Evolutionary conservation across 164 flowering plant species (phyloP), one percentile per base, ranked within the genome.

Genomic region (Umbellularia californica): DNA sequence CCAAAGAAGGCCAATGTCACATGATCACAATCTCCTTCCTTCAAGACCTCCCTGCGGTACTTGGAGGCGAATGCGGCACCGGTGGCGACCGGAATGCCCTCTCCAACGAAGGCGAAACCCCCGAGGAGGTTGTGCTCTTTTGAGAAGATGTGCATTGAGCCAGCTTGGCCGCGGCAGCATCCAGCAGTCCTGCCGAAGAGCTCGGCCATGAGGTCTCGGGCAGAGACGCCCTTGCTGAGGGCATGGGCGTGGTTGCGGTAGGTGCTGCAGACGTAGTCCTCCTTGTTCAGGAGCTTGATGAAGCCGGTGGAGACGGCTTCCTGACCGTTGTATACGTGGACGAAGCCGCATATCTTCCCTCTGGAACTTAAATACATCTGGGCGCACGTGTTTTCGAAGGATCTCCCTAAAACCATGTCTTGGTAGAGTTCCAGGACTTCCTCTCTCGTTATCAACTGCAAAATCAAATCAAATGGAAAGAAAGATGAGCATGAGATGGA

Each of bases 101-200:
- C 97, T 2, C 99, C 97, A 62, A 93, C 92, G 77, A 95, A 95
- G 0, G 97, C 97, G 76, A 95, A 95, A 15, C 98, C 98, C 68
- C 97, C 98, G 52, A 94, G 87, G 68, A 94, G 68, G 74, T 91
- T 90, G 78, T 87, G 91, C 81, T 94, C 97, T 65, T 90, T 92
- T 3, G 95, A 89, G 82, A 94, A 94, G 97, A 94, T 94, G 81
- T 94, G 98, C 98, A 94, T 94, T 5, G 98, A 94, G 13, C 98
- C 98, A 71, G 97, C 98, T 78, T 91, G 98, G 73, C 98, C 98
- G 64, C 97, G 79, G 82, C 95, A 93, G 70, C 97, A 91, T 3
- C 98, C 97, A 22, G 98, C 92, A 64, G 89, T 75, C 86, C 88
- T 92, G 55, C 95, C 97, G 72, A 92, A 94, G 69, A 94, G 93